Percentiles rank a stretch among this genome's conserved stretches.
Conservation (phyloP, 2,329 filamentous ascomycete species). For the Amphichorda felina region DNA sequence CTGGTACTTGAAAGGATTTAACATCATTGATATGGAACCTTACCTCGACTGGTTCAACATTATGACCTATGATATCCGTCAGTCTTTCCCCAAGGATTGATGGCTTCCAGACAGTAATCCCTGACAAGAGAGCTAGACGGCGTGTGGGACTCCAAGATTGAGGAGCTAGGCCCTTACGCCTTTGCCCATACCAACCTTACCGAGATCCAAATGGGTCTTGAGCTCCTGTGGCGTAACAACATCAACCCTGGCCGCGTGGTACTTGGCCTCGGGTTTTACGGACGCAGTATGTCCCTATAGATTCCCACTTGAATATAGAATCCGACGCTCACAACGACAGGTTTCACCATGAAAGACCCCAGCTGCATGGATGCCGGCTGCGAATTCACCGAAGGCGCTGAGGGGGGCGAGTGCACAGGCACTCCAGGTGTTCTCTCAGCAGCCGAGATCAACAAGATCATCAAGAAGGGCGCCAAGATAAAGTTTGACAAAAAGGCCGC, state of each 20-base stretch:
- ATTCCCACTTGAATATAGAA: too few species aligned
- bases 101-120: slow-evolving; percentile 13
- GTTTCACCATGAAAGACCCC: slow-evolving; percentile 8
- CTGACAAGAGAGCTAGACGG: slow-evolving; percentile 29
- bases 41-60: slow-evolving; percentile 28
- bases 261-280: slow-evolving; percentile 34
- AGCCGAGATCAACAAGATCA: slow-evolving; percentile 6
- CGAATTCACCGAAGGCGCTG: slow-evolving; percentile 5
- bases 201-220: slow-evolving; percentile 28
- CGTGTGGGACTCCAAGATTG: slow-evolving; percentile 19
- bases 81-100: neutral
- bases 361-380: slow-evolving; percentile 8
- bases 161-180: slow-evolving; percentile 17
- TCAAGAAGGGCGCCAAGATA: slow-evolving; percentile 5
- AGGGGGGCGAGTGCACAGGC: slow-evolving; percentile 10
- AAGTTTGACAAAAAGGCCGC: slow-evolving; percentile 13
- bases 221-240: slow-evolving; percentile 34
- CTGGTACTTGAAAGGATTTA: slow-evolving; percentile 7
- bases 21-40: slow-evolving; percentile 6
- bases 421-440: slow-evolving; percentile 9
- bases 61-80: too few species aligned
- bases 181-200: slow-evolving; percentile 34
- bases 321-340: too few species aligned
- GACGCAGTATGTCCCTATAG: too few species aligned
- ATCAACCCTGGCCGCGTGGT: slow-evolving; percentile 27